Percentiles rank a stretch among this genome's conserved stretches.
phyloP scores from a whole-genome alignment of 257 asterid species.

The Fraxinus anomala region DNA sequence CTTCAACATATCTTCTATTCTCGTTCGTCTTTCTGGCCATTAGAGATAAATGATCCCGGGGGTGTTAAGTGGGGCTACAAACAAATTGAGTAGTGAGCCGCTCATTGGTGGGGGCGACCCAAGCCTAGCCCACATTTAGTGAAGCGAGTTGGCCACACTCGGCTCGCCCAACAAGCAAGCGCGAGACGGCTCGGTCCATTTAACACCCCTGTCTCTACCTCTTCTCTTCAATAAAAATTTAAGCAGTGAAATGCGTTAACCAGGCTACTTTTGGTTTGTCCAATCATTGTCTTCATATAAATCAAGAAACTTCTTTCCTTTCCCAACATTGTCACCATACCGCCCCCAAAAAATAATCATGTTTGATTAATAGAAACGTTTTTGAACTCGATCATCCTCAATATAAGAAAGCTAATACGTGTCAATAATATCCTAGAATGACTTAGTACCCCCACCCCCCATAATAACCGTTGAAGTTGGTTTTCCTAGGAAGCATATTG shows the following conservation, averaged over 20 bases:
- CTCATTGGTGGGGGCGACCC: too few species aligned
- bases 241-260: neutral
- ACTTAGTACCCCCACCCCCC: constrained; percentile 22
- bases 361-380: constrained; percentile 18
- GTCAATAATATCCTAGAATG: constrained; percentile 22
- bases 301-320: constrained; percentile 28
- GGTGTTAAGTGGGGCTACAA: too few species aligned
- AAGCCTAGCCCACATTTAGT: too few species aligned
- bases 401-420: constrained; percentile 27
- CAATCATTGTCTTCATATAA: constrained; percentile 12
- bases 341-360: constrained; percentile 7
- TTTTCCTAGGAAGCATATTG: neutral
- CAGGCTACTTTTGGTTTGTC: neutral
- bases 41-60: neutral
- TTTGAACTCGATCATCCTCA: constrained; percentile 3
- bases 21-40: neutral
- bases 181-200: too few species aligned
- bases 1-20: neutral
- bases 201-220: too few species aligned
- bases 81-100: too few species aligned
- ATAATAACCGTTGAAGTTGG: neutral
- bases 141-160: too few species aligned
- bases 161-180: too few species aligned
- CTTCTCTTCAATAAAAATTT: neutral
- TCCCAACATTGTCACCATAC: neutral